These are phyloP conservation scores for Tilletia indica DNA, from an alignment of 1,284 basidiomycete species.

Conservation along the genomic window DNA sequence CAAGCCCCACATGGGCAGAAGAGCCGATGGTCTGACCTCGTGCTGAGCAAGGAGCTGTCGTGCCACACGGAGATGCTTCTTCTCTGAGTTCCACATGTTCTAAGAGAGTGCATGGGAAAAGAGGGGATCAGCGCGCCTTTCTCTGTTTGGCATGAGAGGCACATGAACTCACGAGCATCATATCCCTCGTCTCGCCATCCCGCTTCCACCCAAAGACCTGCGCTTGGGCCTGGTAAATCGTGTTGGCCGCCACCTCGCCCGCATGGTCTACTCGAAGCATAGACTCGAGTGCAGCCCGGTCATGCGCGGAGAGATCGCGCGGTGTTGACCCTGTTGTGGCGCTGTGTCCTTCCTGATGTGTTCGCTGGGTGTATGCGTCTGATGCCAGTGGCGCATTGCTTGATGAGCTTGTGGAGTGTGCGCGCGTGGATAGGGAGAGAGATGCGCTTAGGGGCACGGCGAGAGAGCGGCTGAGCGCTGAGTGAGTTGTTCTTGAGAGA, in stretches of 20 bases:
- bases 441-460: no score
- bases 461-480: no score
- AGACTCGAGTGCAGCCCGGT: slow-evolving; percentile 36
- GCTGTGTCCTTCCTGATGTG: background rate
- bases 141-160: no score
- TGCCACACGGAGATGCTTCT: slow-evolving; percentile 84
- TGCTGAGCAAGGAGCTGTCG: slow-evolving; percentile 80
- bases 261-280: slow-evolving; percentile 55
- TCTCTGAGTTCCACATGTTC: slow-evolving; percentile 97
- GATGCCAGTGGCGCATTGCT: slow-evolving; percentile 3
- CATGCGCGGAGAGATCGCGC: slow-evolving; percentile 26
- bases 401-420: background rate
- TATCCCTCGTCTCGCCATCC: slow-evolving; percentile 35
- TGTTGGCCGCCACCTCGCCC: slow-evolving; percentile 54
- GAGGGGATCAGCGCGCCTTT: background rate
- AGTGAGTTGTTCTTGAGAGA: background rate
- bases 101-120: slow-evolving; percentile 52
- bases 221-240: slow-evolving; percentile 54
- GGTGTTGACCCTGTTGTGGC: slow-evolving; percentile 17
- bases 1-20: slow-evolving; percentile 78
- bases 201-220: slow-evolving; percentile 46
- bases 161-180: slow-evolving; percentile 32
- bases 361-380: background rate
- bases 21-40: slow-evolving; percentile 74
- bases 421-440: background rate